These are phyloP conservation scores for Trypanosoma melophagium DNA, from an alignment of 208 protist genomes.

Conservation along the genomic window DNA sequence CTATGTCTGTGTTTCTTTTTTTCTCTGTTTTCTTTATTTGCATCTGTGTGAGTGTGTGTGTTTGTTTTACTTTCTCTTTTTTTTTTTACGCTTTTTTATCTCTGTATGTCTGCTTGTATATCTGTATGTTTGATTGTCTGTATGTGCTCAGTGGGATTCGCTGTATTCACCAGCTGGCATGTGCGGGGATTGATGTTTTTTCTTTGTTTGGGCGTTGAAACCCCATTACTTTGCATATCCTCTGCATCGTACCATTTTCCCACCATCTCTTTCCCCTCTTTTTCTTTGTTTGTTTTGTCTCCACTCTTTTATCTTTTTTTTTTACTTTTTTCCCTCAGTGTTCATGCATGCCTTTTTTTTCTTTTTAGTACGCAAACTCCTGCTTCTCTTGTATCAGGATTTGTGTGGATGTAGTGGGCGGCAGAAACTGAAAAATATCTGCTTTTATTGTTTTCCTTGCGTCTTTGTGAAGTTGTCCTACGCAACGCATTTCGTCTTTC, in stretches of 20 bases:
- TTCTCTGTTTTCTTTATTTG: conserved; percentile 24
- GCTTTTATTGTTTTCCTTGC: conserved; percentile 6
- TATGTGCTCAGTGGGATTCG: too few species aligned
- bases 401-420: neutral
- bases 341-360: too few species aligned
- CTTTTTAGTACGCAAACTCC: too few species aligned
- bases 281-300: conserved; percentile 13
- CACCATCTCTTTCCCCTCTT: conserved; percentile 10
- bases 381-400: too few species aligned
- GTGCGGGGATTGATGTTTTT: too few species aligned
- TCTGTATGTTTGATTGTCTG: neutral
- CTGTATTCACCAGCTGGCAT: neutral
- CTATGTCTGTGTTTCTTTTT: conserved; percentile 7
- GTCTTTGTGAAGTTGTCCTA: conserved; percentile 8
- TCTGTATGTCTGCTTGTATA: conserved; percentile 9
- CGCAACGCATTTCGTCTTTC: neutral
- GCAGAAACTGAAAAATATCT: conserved; percentile 8
- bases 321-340: too few species aligned
- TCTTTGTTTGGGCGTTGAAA: too few species aligned
- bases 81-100: conserved; percentile 1
- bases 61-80: conserved; percentile 3
- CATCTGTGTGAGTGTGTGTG: neutral
- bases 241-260: conserved; percentile 10
- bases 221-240: neutral
- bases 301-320: too few species aligned